phyloP scores from a whole-genome alignment of 495 filamentous ascomycete species.

The Pyronema domesticum region DNA sequence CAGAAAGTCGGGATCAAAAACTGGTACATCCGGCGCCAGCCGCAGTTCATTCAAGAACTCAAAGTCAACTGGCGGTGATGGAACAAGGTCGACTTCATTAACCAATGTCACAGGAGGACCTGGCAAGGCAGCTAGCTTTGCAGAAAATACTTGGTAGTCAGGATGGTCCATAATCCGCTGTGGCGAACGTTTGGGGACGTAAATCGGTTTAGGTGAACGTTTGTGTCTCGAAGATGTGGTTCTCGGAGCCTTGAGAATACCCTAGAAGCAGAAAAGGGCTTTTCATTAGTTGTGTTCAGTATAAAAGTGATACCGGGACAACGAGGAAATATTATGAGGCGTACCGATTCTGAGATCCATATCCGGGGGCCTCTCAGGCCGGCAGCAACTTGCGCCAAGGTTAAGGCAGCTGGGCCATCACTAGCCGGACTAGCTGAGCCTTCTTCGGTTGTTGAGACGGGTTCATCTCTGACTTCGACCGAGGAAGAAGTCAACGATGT shows the following conservation, averaged over 20 bases:
- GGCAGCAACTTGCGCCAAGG: not conserved
- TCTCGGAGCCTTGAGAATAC: not conserved
- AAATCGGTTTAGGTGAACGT: not conserved
- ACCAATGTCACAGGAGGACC: constrained; percentile 31
- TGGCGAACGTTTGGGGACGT: not conserved
- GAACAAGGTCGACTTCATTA: constrained; percentile 28
- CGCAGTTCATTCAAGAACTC: constrained; percentile 35
- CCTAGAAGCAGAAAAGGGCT: not conserved
- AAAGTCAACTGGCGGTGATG: constrained; percentile 33
- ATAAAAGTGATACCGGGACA: not conserved
- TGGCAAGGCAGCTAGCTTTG: constrained; percentile 10
- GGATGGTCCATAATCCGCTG: constrained; percentile 4
- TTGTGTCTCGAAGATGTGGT: not conserved
- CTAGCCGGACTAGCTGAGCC: too few relatives aligned
- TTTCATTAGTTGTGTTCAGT: not conserved
- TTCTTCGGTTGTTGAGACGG: too few relatives aligned
- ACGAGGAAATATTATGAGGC: not conserved
- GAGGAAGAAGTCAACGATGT: not conserved
- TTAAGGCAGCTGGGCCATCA: not conserved
- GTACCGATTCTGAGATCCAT: too few relatives aligned
- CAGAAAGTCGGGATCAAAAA: constrained; percentile 32
- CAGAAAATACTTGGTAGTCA: constrained; percentile 5
- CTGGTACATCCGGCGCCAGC: constrained; percentile 29
- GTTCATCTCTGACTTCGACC: constrained; percentile 7
- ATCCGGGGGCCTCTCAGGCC: not conserved